These are phyloP conservation scores for Aspergillus sp. DNA, from an alignment of 2,329 filamentous ascomycete genomes.

Conservation along the genomic window DNA sequence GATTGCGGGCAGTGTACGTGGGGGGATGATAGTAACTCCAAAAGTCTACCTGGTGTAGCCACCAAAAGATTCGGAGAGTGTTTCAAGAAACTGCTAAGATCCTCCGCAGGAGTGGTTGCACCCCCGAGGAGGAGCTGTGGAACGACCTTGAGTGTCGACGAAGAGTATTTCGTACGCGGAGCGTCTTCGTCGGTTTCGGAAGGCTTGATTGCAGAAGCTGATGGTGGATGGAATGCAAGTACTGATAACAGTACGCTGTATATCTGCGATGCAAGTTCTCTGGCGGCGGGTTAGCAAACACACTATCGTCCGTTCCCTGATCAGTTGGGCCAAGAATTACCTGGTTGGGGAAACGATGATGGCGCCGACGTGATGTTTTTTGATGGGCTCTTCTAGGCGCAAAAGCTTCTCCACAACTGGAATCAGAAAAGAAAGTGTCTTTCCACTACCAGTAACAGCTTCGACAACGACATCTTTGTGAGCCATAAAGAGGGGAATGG, in stretches of 20 bases:
- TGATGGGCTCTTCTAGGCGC: conserved; percentile 75
- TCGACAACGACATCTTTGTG: conserved; percentile 94
- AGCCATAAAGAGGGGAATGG: conserved; percentile 81
- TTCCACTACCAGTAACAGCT: conserved; percentile 87
- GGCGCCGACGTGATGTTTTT: conserved; percentile 84
- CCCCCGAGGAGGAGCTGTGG: conserved; percentile 89
- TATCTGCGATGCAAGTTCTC: conserved; percentile 90
- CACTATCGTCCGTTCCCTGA: not conserved
- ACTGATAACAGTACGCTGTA: conserved; percentile 75
- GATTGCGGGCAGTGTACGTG: conserved; percentile 86
- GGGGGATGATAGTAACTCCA: conserved; percentile 81
- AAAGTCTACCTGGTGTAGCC: conserved; percentile 83
- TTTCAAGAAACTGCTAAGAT: conserved; percentile 80
- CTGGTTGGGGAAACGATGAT: conserved; percentile 88
- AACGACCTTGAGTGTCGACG: conserved; percentile 61
- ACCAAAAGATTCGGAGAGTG: conserved; percentile 85
- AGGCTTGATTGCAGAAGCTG: conserved; percentile 53
- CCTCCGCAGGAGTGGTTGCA: conserved; percentile 77
- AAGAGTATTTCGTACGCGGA: conserved; percentile 38
- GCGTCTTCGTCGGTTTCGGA: conserved; percentile 47
- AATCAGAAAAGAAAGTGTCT: conserved; percentile 83
- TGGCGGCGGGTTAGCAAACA: conserved; percentile 25
- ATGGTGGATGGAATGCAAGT: conserved; percentile 78
- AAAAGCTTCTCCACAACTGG: conserved; percentile 81
- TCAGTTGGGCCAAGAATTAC: conserved; percentile 25